Percentiles rank a stretch among this genome's conserved stretches.
Conservation (phyloP, 2,329 filamentous ascomycete genomes). For the Xylariaceae sp. region DNA sequence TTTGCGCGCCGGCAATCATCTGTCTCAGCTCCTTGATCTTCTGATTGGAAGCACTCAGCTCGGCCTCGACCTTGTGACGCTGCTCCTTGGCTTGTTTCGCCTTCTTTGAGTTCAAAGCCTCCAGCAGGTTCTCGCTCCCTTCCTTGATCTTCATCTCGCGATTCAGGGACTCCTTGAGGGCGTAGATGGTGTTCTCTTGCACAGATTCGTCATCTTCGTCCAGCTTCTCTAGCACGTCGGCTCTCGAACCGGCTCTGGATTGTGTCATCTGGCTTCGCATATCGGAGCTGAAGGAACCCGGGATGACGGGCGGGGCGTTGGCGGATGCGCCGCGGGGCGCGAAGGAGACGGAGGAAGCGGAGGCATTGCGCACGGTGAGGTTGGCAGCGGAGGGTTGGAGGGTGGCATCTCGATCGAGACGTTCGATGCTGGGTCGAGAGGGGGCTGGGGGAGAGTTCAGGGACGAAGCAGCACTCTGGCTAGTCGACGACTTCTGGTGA, state of each 20-base stretch:
- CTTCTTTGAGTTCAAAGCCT: conserved; percentile 90
- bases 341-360: conserved; percentile 55
- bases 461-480: conserved; percentile 36
- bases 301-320: conserved; percentile 62
- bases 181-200: conserved; percentile 68
- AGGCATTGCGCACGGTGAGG: conserved; percentile 43
- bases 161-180: conserved; percentile 77
- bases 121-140: conserved; percentile 94
- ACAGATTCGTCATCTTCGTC: conserved; percentile 56
- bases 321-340: conserved; percentile 64
- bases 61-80: conserved; percentile 71
- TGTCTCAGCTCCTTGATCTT: conserved; percentile 57
- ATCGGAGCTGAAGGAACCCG: conserved; percentile 87
- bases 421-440: conserved; percentile 49
- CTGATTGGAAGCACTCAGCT: conserved; percentile 82
- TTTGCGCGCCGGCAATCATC: conserved; percentile 56
- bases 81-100: conserved; percentile 92
- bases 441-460: conserved; percentile 35
- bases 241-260: conserved; percentile 58
- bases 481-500: conserved; percentile 48
- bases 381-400: conserved; percentile 43
- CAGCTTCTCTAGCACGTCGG: conserved; percentile 50
- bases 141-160: conserved; percentile 98
- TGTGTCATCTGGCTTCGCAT: conserved; percentile 66
- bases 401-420: conserved; percentile 40